These are phyloP conservation scores for Lepiota brunneoincarnata DNA, from an alignment of 768 basidiomycete species.

Conservation along the genomic window DNA sequence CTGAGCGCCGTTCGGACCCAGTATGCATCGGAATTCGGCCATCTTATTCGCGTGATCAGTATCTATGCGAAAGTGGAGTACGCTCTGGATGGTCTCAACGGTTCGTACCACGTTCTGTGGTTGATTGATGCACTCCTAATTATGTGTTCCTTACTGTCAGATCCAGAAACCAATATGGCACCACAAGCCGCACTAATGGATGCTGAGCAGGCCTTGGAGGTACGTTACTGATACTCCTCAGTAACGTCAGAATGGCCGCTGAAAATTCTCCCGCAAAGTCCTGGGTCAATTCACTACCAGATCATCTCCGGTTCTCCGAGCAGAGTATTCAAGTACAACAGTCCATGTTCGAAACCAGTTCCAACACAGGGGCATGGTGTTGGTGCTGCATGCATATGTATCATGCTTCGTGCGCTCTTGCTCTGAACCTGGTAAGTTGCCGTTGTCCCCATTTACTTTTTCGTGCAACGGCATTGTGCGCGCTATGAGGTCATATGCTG, in stretches of 20 bases:
- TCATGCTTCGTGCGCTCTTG: slow-evolving; percentile 66
- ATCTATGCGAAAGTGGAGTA: slow-evolving; percentile 62
- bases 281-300: slow-evolving; percentile 69
- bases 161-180: slow-evolving; percentile 32
- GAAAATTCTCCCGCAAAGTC: slow-evolving; percentile 32
- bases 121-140: slow-evolving; percentile 6
- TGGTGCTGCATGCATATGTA: slow-evolving; percentile 74
- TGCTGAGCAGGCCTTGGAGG: slow-evolving; percentile 44
- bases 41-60: slow-evolving; percentile 66
- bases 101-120: slow-evolving; percentile 30
- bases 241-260: slow-evolving; percentile 15
- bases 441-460: slow-evolving; percentile 4
- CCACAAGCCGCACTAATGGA: slow-evolving; percentile 34
- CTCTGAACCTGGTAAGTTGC: slow-evolving; percentile 56
- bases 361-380: slow-evolving; percentile 79
- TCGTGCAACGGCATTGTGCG: neutral
- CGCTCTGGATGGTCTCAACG: slow-evolving; percentile 48
- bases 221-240: slow-evolving; percentile 23
- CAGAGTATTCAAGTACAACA: slow-evolving; percentile 67
- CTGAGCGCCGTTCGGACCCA: slow-evolving; percentile 57
- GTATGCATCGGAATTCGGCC: slow-evolving; percentile 72
- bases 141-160: slow-evolving; percentile 19
- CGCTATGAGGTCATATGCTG: neutral
- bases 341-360: slow-evolving; percentile 77
- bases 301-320: slow-evolving; percentile 68